Percentiles rank a stretch among this genome's conserved stretches.
These are phyloP conservation scores for Phytophthora sp. DNA, from an alignment of 352 stramenopile genomes.

Conservation along the genomic window DNA sequence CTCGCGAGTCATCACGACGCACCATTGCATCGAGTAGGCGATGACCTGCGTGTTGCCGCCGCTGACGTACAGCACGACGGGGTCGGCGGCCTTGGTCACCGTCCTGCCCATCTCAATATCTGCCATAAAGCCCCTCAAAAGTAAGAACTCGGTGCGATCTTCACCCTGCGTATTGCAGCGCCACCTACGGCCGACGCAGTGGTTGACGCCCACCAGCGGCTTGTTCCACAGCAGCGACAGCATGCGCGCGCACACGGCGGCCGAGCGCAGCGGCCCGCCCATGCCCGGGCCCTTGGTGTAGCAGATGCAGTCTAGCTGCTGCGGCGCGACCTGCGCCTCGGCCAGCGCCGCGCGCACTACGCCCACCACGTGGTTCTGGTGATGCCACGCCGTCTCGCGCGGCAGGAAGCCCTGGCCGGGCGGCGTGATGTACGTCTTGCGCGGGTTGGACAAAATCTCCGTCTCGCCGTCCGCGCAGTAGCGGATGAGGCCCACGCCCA, in stretches of 20 bases:
- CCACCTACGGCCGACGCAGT: constrained; percentile 96
- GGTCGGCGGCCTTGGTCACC: constrained; percentile 94
- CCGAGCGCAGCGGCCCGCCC: constrained; percentile 97
- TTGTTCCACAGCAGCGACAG: constrained; percentile 96
- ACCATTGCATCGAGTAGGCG: constrained; percentile 89
- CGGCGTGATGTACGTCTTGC: constrained; percentile 99
- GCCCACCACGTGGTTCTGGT: constrained; percentile 97
- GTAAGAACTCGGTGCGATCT: no score
- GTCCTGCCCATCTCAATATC: constrained; percentile 99
- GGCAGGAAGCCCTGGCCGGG: constrained; percentile 98
- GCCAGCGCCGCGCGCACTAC: constrained; percentile 95
- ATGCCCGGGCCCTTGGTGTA: constrained; percentile 98
- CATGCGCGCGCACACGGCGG: constrained; percentile 95
- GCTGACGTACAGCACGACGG: constrained; percentile 99
- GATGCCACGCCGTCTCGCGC: constrained; percentile 98
- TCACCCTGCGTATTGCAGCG: no score
- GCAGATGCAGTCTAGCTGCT: constrained; percentile 94
- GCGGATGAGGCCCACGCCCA: constrained; percentile 90
- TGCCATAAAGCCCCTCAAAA: constrained; percentile 24
- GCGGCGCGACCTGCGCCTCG: constrained; percentile 88
- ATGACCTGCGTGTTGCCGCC: constrained; percentile 99
- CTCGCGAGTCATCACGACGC: no score
- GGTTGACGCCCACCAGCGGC: constrained; percentile 98
- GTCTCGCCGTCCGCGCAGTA: constrained; percentile 77
- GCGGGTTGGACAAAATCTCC: constrained; percentile 97